Evolutionary conservation across 176 grass and related monocot genomes (phyloP).

Genomic region (Oryza coarctata): DNA sequence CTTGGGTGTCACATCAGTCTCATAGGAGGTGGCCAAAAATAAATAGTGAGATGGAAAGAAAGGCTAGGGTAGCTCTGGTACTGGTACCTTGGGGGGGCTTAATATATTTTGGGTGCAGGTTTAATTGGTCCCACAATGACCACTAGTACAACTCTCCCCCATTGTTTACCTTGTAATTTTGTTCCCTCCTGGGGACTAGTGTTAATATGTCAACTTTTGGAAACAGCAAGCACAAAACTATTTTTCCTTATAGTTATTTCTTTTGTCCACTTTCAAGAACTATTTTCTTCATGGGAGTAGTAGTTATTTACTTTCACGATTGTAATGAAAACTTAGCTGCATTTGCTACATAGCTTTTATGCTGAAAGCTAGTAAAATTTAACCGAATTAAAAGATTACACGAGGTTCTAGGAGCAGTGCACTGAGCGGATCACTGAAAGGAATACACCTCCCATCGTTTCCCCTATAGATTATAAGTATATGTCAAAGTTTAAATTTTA

Average conservation of each 20-base stretch:
- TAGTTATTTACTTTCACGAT: too few species aligned
- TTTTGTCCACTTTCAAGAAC: not conserved
- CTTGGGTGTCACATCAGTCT: constrained; percentile 36
- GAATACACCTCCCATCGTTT: too few species aligned
- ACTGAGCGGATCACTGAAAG: too few species aligned
- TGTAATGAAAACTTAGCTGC: too few species aligned
- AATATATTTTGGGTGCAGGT: not conserved
- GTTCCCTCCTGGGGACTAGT: constrained; percentile 24
- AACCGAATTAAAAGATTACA: not conserved
- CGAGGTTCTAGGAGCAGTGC: not conserved
- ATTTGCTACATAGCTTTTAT: too few species aligned
- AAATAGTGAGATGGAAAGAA: constrained; percentile 41
- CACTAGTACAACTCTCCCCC: constrained; percentile 48
- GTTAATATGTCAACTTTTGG: constrained; percentile 29
- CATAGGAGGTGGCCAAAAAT: constrained; percentile 22
- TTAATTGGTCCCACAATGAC: constrained; percentile 41
- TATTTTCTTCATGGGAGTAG: not conserved
- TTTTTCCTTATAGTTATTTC: not conserved
- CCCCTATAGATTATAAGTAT: too few species aligned
- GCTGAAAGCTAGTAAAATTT: too few species aligned
- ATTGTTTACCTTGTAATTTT: constrained; percentile 17
- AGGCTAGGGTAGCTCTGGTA: constrained; percentile 37
- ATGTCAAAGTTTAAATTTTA: too few species aligned
- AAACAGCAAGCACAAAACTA: not conserved
- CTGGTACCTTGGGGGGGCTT: constrained; percentile 24